A percentile compares a stretch with the other conserved stretches of the same genome.
Evolutionary conservation across 306 rosid genomes (phyloP).

Genomic region (Pueraria montana): DNA sequence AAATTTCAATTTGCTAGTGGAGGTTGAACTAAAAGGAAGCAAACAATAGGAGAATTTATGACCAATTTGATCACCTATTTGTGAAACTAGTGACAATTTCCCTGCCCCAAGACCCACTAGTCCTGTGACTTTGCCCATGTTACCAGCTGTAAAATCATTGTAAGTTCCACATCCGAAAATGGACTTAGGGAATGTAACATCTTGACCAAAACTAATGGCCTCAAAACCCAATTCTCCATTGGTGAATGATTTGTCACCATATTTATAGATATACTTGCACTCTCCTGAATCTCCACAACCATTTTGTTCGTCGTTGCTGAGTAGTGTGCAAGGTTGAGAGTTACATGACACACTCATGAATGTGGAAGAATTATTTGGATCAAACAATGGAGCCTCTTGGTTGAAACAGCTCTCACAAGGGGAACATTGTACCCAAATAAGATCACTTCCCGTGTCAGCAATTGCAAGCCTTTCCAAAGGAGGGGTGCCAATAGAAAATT

Average conservation of each 20-base stretch:
- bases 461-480: too few species aligned
- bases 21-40: conserved; percentile 8
- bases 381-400: neutral
- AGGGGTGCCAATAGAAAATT: too few species aligned
- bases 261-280: neutral
- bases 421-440: too few species aligned
- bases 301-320: neutral
- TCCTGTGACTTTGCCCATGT: neutral
- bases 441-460: too few species aligned
- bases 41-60: conserved; percentile 47
- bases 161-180: too few species aligned
- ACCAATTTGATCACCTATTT: conserved; percentile 43
- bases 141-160: neutral
- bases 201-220: too few species aligned
- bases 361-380: conserved; percentile 26
- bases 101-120: conserved; percentile 48
- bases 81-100: conserved; percentile 45
- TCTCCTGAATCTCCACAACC: neutral
- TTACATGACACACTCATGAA: neutral
- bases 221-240: too few species aligned
- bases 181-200: too few species aligned
- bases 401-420: too few species aligned
- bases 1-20: too few species aligned
- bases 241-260: conserved; percentile 29
- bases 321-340: neutral